phyloP scores from a whole-genome alignment of 2,329 filamentous ascomycete genomes.

The Aspergillus sp. region DNA sequence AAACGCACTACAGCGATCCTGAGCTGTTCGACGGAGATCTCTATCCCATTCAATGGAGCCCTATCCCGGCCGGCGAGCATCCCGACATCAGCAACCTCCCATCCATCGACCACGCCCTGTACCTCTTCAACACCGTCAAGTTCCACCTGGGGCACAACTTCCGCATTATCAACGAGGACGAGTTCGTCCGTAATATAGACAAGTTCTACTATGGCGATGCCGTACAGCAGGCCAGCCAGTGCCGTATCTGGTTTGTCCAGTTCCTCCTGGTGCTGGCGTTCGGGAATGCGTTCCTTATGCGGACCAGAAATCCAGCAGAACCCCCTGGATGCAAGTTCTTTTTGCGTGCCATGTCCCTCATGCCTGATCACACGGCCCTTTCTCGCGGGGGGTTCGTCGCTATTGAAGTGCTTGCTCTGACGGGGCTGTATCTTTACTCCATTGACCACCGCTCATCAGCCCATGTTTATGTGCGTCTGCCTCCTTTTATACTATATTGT shows the following conservation, averaged over 20 bases:
- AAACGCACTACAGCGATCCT: constrained; percentile 28
- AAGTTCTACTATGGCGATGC: constrained; percentile 42
- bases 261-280: constrained; percentile 57
- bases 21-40: constrained; percentile 28
- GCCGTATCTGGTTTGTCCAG: constrained; percentile 53
- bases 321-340: constrained; percentile 42
- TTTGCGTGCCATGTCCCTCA: constrained; percentile 38
- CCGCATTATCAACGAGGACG: constrained; percentile 55
- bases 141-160: constrained; percentile 57
- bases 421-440: constrained; percentile 42
- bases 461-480: constrained; percentile 38
- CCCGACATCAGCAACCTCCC: constrained; percentile 45
- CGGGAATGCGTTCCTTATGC: constrained; percentile 54
- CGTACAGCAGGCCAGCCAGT: constrained; percentile 23
- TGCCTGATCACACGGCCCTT: constrained; percentile 38
- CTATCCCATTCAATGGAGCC: constrained; percentile 25
- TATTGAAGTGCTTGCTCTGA: constrained; percentile 37
- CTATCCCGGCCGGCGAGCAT: constrained; percentile 22
- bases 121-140: constrained; percentile 57
- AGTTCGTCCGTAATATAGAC: constrained; percentile 38
- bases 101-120: constrained; percentile 52
- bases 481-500: background rate
- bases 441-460: constrained; percentile 43
- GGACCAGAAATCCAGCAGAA: constrained; percentile 24
- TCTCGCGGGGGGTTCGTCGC: constrained; percentile 29